Evolutionary conservation across 495 filamentous ascomycete species (phyloP).

Genomic region (Xanthoparmelia taractica): DNA sequence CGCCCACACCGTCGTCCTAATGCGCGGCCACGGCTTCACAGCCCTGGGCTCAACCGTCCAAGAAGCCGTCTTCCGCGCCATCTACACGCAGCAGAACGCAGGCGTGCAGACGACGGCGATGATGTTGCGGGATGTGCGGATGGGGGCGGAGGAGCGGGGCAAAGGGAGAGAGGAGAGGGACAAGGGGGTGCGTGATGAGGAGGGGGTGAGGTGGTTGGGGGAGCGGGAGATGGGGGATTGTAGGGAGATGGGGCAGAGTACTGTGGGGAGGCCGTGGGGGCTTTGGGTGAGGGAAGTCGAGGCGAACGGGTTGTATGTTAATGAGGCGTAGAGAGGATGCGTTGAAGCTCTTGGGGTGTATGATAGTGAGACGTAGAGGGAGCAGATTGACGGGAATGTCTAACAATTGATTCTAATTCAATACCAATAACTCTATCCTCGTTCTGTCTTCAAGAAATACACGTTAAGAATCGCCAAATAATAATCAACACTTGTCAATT

Average conservation of each 20-base stretch:
- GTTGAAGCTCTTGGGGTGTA: no score
- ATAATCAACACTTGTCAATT: not conserved
- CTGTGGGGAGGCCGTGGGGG: not conserved
- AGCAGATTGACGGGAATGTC: not conserved
- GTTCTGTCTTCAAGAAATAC: not conserved
- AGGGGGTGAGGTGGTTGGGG: not conserved
- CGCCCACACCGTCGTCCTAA: conserved; percentile 33
- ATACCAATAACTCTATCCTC: not conserved
- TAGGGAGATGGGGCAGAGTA: not conserved
- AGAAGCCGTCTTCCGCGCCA: conserved; percentile 35
- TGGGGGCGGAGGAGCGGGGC: not conserved
- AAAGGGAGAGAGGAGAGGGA: conserved; percentile 2
- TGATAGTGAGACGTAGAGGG: no score
- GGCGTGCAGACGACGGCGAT: conserved; percentile 34
- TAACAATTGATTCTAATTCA: not conserved
- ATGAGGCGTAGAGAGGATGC: not conserved
- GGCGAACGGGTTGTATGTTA: not conserved
- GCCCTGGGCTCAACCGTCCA: conserved; percentile 34
- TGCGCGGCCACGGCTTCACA: conserved; percentile 45
- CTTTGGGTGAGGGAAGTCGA: not conserved
- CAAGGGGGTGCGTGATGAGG: not conserved
- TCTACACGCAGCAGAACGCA: conserved; percentile 44
- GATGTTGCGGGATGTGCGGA: not conserved
- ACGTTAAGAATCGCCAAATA: not conserved
- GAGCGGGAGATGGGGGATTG: conserved; percentile 5